These are phyloP conservation scores for Boletus huronensis DNA, from an alignment of 768 basidiomycete genomes.

Conservation along the genomic window DNA sequence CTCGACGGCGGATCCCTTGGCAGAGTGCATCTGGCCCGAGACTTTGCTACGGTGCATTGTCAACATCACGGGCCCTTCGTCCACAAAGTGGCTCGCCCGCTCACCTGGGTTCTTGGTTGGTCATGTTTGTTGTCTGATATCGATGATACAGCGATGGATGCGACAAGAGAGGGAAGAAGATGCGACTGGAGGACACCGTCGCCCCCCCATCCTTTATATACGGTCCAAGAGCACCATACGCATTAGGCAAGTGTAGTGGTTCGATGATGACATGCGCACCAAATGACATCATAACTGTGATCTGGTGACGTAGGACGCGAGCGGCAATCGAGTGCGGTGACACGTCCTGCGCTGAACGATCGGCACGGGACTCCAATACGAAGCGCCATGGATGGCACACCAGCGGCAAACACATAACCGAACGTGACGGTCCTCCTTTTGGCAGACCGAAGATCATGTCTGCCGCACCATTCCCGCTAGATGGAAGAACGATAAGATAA, in stretches of 20 bases:
- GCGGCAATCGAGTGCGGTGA: conserved; percentile 9
- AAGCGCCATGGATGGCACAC: background rate
- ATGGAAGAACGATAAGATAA: background rate
- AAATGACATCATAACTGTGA: conserved; percentile 29
- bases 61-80: background rate
- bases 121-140: conserved; percentile 1
- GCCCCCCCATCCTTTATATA: conserved; percentile 25
- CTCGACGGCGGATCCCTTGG: conserved; percentile 37
- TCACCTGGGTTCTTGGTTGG: conserved; percentile 29
- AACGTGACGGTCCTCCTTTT: background rate
- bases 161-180: conserved; percentile 2
- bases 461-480: background rate
- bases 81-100: background rate
- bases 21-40: conserved; percentile 35
- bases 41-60: conserved; percentile 27
- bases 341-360: background rate
- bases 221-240: conserved; percentile 14
- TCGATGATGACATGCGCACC: conserved; percentile 19
- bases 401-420: background rate
- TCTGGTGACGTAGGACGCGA: conserved; percentile 21
- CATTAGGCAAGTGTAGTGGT: conserved; percentile 29
- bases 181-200: background rate
- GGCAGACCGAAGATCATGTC: background rate
- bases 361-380: background rate
- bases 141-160: background rate